Conservation (phyloP, 345 rosid genomes). For the Pistacia vera region DNA sequence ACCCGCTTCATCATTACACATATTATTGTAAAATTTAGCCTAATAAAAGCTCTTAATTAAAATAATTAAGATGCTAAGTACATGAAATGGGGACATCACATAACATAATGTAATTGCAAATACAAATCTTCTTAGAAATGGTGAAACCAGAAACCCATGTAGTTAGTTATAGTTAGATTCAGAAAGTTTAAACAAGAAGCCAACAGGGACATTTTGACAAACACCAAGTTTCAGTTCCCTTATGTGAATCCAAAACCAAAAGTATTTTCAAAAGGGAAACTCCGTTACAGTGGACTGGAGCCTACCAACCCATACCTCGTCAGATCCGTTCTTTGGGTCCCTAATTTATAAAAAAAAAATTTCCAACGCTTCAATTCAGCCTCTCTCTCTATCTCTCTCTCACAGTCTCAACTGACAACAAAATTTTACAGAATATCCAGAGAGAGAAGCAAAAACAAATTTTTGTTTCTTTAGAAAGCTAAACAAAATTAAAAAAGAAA, state of each 20-base stretch:
- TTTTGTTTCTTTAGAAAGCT: neutral
- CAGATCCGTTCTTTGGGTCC: slow-evolving; percentile 56
- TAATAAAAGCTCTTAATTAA: neutral
- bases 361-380: too few species aligned
- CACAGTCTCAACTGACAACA: neutral
- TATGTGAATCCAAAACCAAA: slow-evolving; percentile 42
- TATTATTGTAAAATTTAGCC: neutral
- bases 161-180: neutral
- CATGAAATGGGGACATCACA: neutral
- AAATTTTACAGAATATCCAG: slow-evolving; percentile 10
- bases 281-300: slow-evolving; percentile 36
- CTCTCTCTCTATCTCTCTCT: too few species aligned
- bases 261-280: slow-evolving; percentile 12
- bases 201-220: slow-evolving; percentile 29
- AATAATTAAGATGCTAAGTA: neutral
- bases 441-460: neutral
- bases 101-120: neutral
- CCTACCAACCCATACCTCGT: slow-evolving; percentile 56
- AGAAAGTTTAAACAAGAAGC: neutral
- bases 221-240: slow-evolving; percentile 20
- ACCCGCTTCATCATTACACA: slow-evolving; percentile 1
- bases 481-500: neutral
- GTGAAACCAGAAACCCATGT: slow-evolving; percentile 14
- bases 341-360: neutral
- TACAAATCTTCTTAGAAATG: neutral